Evolutionary conservation across 805 yeast species (phyloP).

Genomic region (Saturnispora gosingensis): DNA sequence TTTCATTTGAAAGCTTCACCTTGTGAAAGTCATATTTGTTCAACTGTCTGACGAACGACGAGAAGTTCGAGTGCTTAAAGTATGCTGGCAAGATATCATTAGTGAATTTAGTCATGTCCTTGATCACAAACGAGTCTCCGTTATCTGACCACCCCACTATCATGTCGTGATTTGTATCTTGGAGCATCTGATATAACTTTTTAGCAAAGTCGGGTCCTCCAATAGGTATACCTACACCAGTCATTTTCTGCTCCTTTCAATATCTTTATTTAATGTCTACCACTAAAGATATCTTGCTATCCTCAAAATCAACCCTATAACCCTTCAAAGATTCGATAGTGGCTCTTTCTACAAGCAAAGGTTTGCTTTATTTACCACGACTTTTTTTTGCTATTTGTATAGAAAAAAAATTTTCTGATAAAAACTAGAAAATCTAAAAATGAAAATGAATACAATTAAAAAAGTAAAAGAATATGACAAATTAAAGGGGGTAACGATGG

Average conservation of each 20-base stretch:
- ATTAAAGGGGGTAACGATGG: neutral
- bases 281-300: neutral
- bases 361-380: neutral
- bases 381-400: neutral
- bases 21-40: slow-evolving; percentile 97
- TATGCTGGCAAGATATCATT: slow-evolving; percentile 82
- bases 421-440: no score
- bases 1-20: slow-evolving; percentile 63
- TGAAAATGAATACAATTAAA: neutral
- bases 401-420: neutral
- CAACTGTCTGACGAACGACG: slow-evolving; percentile 88
- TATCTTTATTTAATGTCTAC: neutral
- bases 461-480: neutral
- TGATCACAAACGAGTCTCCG: slow-evolving; percentile 85
- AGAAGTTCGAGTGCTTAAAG: slow-evolving; percentile 91
- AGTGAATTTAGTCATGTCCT: slow-evolving; percentile 86
- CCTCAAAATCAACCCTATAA: neutral
- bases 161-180: slow-evolving; percentile 62
- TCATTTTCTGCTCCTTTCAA: neutral
- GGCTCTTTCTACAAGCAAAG: neutral
- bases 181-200: slow-evolving; percentile 75
- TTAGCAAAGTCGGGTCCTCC: slow-evolving; percentile 54
- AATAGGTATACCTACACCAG: neutral
- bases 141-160: slow-evolving; percentile 77
- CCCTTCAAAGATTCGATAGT: neutral